Evolutionary conservation across 78 protist species (phyloP).

Genomic region (Chrysochromulina parva): DNA sequence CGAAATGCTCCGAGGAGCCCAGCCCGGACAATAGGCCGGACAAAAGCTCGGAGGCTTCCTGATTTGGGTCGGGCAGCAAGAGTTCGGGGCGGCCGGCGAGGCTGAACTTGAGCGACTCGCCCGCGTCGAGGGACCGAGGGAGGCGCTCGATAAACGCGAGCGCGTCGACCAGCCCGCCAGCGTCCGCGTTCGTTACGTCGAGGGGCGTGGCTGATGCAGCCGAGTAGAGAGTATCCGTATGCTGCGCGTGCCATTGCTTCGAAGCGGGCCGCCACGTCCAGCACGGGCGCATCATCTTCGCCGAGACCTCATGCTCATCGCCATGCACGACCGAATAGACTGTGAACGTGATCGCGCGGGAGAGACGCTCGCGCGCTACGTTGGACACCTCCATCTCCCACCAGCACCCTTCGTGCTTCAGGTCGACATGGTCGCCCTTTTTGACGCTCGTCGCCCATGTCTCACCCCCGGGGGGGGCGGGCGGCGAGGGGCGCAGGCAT

Average conservation of each 20-base stretch:
- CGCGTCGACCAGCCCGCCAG: too few species aligned
- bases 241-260: neutral
- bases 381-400: neutral
- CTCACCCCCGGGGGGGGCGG: neutral
- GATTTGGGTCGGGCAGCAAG: too few species aligned
- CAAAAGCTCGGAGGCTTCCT: too few species aligned
- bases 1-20: neutral
- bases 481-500: neutral
- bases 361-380: neutral
- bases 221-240: neutral
- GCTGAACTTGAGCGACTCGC: too few species aligned
- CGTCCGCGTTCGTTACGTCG: too few species aligned
- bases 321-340: neutral
- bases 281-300: neutral
- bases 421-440: neutral
- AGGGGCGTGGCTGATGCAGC: neutral
- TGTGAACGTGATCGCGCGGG: neutral
- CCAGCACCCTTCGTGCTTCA: neutral
- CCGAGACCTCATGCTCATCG: constrained; percentile 1
- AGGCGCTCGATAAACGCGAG: too few species aligned
- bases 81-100: too few species aligned
- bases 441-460: neutral
- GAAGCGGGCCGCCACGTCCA: neutral
- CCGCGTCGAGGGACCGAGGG: too few species aligned
- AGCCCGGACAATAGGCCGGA: too few species aligned